phyloP scores from a whole-genome alignment of 805 yeast genomes.

The Nakazawaea wyomingensis region DNA sequence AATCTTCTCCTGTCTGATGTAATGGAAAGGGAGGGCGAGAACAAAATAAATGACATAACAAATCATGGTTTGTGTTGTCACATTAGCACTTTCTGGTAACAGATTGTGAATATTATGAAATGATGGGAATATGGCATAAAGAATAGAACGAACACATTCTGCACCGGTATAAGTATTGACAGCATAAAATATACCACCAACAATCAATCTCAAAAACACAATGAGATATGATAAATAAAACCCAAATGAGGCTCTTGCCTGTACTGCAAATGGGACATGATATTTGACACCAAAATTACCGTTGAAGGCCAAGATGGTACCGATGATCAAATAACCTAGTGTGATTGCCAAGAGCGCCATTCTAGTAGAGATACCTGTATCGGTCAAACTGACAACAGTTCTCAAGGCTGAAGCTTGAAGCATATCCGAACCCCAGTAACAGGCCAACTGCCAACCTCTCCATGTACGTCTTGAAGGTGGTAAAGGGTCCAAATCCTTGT shows the following conservation, averaged over 20 bases:
- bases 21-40: constrained; percentile 28
- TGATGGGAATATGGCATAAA: constrained; percentile 24
- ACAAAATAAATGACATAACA: constrained; percentile 29
- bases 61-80: constrained; percentile 24
- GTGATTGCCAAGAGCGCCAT: constrained; percentile 17
- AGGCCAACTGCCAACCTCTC: constrained; percentile 19
- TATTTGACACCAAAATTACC: constrained; percentile 29
- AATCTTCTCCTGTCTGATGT: constrained; percentile 28
- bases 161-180: constrained; percentile 24
- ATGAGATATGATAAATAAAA: constrained; percentile 27
- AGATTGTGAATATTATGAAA: constrained; percentile 20
- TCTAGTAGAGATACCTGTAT: constrained; percentile 19
- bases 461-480: constrained; percentile 20
- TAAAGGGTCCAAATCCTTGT: constrained; percentile 17
- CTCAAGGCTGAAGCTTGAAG: constrained; percentile 21
- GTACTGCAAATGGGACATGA: constrained; percentile 31
- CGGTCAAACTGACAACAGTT: constrained; percentile 16
- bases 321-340: constrained; percentile 19
- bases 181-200: constrained; percentile 25
- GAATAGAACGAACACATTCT: constrained; percentile 24
- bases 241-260: constrained; percentile 27
- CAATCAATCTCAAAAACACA: constrained; percentile 27
- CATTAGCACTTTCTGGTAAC: constrained; percentile 24
- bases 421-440: constrained; percentile 24
- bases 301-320: constrained; percentile 19